A percentile compares a stretch with the other conserved stretches of the same genome.
These are phyloP conservation scores for Phaeophleospora eucalypticola DNA, from an alignment of 2,329 filamentous ascomycete species.

Conservation along the genomic window DNA sequence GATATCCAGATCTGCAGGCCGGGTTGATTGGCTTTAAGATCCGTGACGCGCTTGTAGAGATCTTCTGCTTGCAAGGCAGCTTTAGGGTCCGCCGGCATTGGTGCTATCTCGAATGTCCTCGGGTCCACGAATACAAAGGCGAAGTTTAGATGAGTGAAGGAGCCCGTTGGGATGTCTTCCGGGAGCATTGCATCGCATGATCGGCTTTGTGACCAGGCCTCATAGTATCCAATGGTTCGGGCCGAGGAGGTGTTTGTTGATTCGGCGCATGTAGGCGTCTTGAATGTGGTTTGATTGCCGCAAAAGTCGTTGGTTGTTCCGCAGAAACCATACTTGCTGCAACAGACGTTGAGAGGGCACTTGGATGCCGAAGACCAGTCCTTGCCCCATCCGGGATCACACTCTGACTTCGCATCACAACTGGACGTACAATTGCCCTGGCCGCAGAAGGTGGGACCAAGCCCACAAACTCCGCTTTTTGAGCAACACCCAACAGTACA, in stretches of 20 bases:
- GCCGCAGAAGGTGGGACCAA: not conserved
- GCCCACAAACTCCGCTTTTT: no score
- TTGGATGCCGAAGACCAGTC: no score
- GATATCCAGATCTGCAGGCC: slow-evolving; percentile 38
- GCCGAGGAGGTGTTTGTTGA: no score
- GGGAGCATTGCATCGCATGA: not conserved
- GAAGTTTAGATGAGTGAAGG: slow-evolving; percentile 4
- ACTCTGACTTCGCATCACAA: no score
- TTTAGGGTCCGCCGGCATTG: no score
- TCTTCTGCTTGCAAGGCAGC: no score
- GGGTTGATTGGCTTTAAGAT: slow-evolving; percentile 28
- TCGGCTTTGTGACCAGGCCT: not conserved
- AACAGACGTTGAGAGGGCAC: slow-evolving; percentile 20
- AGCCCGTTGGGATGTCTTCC: not conserved
- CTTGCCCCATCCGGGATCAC: no score
- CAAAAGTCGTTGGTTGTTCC: not conserved
- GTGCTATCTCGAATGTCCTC: no score
- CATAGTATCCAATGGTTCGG: slow-evolving; percentile 5
- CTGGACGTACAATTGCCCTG: not conserved
- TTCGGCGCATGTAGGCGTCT: no score
- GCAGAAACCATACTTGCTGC: slow-evolving; percentile 12
- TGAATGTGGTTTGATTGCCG: no score
- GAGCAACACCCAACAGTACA: no score
- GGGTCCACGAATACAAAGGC: slow-evolving; percentile 2
- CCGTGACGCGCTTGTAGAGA: no score